Conservation (phyloP, 306 rosid species). For the cucumber (Cucumis sativus) region Cucumber_9930_V3 NC_026655.2:6439001-6439500, state of each 20-base stretch:
- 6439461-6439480: too few species aligned
- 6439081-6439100: constrained; percentile 14
- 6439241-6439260: not conserved
- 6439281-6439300: not conserved
- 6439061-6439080: constrained; percentile 18
- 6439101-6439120: constrained; percentile 3
- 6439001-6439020: constrained; percentile 13
- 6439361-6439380: constrained; percentile 6
- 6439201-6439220: constrained; percentile 6
- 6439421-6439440: too few species aligned
- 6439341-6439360: not conserved
- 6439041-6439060: constrained; percentile 12
- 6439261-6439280: not conserved
- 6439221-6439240: not conserved
- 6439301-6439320: not conserved
- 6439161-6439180: constrained; percentile 2
- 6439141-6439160: not conserved
- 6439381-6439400: not conserved
- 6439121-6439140: not conserved
- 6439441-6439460: too few species aligned
- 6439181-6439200: constrained; percentile 5
- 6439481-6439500: too few species aligned
- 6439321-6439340: not conserved
- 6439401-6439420: too few species aligned
- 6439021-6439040: constrained; percentile 11